Conservation (phyloP, 352 stramenopile species). For the Globisporangium radiosum region DNA sequence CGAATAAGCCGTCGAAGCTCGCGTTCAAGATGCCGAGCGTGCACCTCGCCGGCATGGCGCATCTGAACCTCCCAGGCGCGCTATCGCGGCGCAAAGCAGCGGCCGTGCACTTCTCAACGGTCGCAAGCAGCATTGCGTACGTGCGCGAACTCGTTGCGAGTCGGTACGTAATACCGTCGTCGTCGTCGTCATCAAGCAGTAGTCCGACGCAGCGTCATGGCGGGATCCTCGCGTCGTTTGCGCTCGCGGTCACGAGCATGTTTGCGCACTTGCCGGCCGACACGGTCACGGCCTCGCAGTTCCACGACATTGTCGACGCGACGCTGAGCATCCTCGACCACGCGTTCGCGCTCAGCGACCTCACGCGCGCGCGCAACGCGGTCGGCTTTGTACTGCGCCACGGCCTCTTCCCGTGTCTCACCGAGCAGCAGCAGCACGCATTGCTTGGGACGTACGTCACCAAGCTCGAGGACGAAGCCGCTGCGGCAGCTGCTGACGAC, state of each 20-base stretch:
- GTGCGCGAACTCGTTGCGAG: conserved; percentile 68
- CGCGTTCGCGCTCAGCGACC: conserved; percentile 58
- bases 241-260: conserved; percentile 69
- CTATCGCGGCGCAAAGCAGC: conserved; percentile 54
- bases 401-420: conserved; percentile 49
- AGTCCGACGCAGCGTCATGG: conserved; percentile 52
- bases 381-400: conserved; percentile 71
- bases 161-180: conserved; percentile 39
- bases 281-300: conserved; percentile 47
- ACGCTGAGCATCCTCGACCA: conserved; percentile 64
- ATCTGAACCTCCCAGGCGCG: conserved; percentile 29
- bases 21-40: conserved; percentile 59
- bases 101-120: conserved; percentile 61
- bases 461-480: conserved; percentile 33
- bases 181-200: neutral
- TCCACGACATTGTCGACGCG: conserved; percentile 63
- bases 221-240: conserved; percentile 62
- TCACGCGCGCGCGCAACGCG: conserved; percentile 73
- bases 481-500: conserved; percentile 17
- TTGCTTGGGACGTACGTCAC: conserved; percentile 56
- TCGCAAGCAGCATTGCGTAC: conserved; percentile 67
- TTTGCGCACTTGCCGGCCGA: conserved; percentile 66
- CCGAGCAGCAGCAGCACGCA: conserved; percentile 61
- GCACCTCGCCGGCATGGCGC: conserved; percentile 57
- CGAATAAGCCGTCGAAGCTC: conserved; percentile 38